These are phyloP conservation scores for Blumeria hordei DNA, from an alignment of 2,329 filamentous ascomycete genomes.

Conservation along the genomic window DNA sequence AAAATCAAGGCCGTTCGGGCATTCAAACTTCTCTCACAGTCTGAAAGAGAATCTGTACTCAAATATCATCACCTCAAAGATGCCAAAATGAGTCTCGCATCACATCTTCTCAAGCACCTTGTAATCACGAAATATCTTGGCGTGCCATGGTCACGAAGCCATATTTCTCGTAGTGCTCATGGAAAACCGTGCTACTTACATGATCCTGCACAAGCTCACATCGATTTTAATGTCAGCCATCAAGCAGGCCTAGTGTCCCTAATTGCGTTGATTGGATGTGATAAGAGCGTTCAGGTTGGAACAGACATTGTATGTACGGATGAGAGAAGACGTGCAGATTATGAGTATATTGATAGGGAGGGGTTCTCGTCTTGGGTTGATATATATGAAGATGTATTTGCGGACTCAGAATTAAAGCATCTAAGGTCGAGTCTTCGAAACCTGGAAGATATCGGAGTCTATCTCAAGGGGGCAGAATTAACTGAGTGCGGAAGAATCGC, in stretches of 20 bases:
- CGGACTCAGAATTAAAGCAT: slow-evolving; percentile 31
- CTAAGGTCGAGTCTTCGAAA: slow-evolving; percentile 24
- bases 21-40: slow-evolving; percentile 24
- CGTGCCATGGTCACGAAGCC: slow-evolving; percentile 35
- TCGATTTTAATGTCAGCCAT: slow-evolving; percentile 55
- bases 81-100: slow-evolving; percentile 50
- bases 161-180: slow-evolving; percentile 27
- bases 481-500: slow-evolving; percentile 5
- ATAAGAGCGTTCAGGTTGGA: slow-evolving; percentile 28
- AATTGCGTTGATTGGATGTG: slow-evolving; percentile 21
- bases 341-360: slow-evolving; percentile 26
- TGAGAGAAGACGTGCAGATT: slow-evolving; percentile 41
- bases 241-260: slow-evolving; percentile 53
- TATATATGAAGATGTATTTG: slow-evolving; percentile 48
- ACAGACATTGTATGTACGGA: slow-evolving; percentile 54
- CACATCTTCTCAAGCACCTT: slow-evolving; percentile 49
- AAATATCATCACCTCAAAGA: slow-evolving; percentile 43
- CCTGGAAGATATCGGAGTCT: slow-evolving; percentile 4
- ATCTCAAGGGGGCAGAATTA: slow-evolving; percentile 2
- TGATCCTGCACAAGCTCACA: slow-evolving; percentile 2
- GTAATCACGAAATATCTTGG: slow-evolving; percentile 33
- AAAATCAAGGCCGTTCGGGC: slow-evolving; percentile 25
- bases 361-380: slow-evolving; percentile 47
- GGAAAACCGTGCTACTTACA: slow-evolving; percentile 20
- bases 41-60: slow-evolving; percentile 32